Conservation (phyloP, 176 grass and related monocot species). For the Avena atlantica region DNA sequence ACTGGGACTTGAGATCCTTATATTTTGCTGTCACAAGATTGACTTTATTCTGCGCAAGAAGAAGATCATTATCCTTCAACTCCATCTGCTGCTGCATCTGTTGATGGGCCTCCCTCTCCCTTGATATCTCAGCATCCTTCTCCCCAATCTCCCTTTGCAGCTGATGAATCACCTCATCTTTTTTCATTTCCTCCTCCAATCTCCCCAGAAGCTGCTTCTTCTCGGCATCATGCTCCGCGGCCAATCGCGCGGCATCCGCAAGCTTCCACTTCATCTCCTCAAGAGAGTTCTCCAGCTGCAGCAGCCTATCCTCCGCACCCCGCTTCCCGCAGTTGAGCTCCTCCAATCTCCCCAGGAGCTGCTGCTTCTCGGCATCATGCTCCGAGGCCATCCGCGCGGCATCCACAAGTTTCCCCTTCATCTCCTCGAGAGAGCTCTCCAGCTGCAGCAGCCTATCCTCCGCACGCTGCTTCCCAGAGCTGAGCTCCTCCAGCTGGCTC, state of each 20-base stretch:
- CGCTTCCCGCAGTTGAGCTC: conserved; percentile 38
- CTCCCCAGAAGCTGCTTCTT: conserved; percentile 39
- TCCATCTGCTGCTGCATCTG: conserved; percentile 53
- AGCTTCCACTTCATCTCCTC: conserved; percentile 44
- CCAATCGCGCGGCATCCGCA: conserved; percentile 26
- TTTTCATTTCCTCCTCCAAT: conserved; percentile 37
- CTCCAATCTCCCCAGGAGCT: conserved; percentile 48
- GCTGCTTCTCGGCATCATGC: conserved; percentile 54
- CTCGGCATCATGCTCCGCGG: background rate
- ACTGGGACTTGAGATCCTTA: conserved; percentile 72
- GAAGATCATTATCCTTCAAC: conserved; percentile 61
- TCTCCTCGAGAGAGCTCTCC: conserved; percentile 49
- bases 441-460: conserved; percentile 58
- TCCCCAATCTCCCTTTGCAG: conserved; percentile 54
- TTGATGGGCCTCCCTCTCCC: conserved; percentile 58
- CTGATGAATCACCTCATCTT: conserved; percentile 31
- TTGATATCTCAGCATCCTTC: conserved; percentile 49
- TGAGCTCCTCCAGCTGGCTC: conserved; percentile 60
- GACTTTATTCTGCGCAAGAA: conserved; percentile 61
- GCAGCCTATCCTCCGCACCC: conserved; percentile 42
- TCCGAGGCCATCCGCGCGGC: background rate
- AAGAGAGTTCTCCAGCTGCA: conserved; percentile 43
- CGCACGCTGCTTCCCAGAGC: conserved; percentile 6
- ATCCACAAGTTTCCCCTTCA: conserved; percentile 38
- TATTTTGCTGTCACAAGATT: conserved; percentile 56